Percentiles rank a stretch among this genome's conserved stretches.
phyloP scores from a whole-genome alignment of 2,329 filamentous ascomycete species.

The Bipolaris cookei region DNA sequence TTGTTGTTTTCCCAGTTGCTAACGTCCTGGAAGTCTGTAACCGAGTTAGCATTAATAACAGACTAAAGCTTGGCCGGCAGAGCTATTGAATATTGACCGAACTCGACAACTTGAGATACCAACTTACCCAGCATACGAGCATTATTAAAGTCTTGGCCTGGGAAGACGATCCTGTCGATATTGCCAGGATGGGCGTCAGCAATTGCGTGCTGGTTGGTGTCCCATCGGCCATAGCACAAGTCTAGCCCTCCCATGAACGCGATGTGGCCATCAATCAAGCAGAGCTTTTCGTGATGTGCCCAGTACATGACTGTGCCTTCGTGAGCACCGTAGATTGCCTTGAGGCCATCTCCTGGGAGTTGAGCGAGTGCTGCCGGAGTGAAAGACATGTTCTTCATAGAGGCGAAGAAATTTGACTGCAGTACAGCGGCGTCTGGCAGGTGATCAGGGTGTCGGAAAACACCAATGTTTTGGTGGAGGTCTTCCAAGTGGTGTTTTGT shows the following conservation, averaged over 20 bases:
- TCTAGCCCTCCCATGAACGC: constrained; percentile 94
- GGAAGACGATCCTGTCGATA: constrained; percentile 77
- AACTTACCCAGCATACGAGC: constrained; percentile 74
- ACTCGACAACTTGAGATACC: background rate
- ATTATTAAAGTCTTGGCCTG: constrained; percentile 93
- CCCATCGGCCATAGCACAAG: constrained; percentile 84
- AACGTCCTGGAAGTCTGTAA: constrained; percentile 72
- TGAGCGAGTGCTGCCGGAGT: constrained; percentile 64
- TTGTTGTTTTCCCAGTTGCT: constrained; percentile 84
- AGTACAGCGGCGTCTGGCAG: constrained; percentile 73
- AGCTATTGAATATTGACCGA: background rate
- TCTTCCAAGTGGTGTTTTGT: constrained; percentile 80
- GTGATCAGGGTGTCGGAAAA: constrained; percentile 92
- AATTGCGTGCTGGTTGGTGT: constrained; percentile 85
- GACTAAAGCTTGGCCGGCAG: background rate
- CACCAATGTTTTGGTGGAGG: constrained; percentile 81
- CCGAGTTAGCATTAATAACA: constrained; percentile 19
- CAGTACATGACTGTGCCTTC: constrained; percentile 86
- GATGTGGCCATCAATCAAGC: constrained; percentile 75
- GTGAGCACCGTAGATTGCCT: constrained; percentile 79
- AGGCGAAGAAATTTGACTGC: constrained; percentile 62
- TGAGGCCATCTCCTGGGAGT: constrained; percentile 74
- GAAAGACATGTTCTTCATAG: constrained; percentile 62
- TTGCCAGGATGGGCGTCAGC: constrained; percentile 82
- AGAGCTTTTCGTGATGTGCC: constrained; percentile 93